Base-by-base conservation (phyloP, 2,329 filamentous ascomycete species). In the Lanzia echinophila region DNA sequence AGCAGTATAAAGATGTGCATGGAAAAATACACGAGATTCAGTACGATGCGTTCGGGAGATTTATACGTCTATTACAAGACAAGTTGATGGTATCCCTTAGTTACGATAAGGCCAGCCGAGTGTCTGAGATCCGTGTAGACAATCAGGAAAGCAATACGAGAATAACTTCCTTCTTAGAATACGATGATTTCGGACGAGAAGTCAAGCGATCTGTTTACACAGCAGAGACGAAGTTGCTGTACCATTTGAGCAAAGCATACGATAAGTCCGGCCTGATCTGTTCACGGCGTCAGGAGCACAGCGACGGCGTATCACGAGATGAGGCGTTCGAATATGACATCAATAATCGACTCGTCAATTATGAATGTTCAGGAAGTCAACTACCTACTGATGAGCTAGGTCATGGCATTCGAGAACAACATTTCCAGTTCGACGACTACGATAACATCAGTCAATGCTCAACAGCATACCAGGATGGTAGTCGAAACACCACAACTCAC, bases 301-400 rank as follows among this genome's bases (percentile, higher is more conserved):
- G 22, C 6, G 10, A 32, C 20, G 34, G 8, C 33, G 36, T 46
- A 32, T 10, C 19, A 22, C 41, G 33, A 15, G 22, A 19, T 17
- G 49, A 52, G 22, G 38, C 19, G 6, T 52, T 52, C 15, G 49
- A 52, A 36, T 52, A 52, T 20, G 49, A 52, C 12, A n/a, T 31
- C 11, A 41, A 52, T 17, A 52, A 52, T 11, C 49, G 32, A n/a
- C 49, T 52, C 22, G 32, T 38, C n/a, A 46, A 39, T 6, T 52
- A 52, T 17, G 20, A 38, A 39, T 46, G 49, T 19, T 20, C 28
- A n/a, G 49, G 49, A 38, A 46, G 3, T 17, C 15, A 52, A 15
- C n/a, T 32, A 7, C 49, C 49, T 31, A 15, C 33, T 12, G 49
- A 52, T 22, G 7, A 39, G 12, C 1, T 11, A 12, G 49, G 49